Evolutionary conservation across 768 basidiomycete genomes (phyloP).

Genomic region (Lactarius quietus): DNA sequence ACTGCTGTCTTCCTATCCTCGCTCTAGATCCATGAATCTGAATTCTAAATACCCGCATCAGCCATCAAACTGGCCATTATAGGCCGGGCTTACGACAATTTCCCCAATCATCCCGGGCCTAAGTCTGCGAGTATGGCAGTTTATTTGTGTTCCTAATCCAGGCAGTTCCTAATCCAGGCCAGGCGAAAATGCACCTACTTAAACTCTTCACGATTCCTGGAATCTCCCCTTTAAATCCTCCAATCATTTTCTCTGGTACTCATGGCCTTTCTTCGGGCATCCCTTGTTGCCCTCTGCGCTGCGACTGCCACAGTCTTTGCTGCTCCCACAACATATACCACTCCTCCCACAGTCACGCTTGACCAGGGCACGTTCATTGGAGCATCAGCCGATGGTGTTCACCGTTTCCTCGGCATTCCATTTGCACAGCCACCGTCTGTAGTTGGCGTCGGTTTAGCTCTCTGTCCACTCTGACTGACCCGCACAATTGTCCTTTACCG

Average conservation of each 20-base stretch:
- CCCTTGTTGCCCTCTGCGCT: not conserved
- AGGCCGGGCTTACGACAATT: no score
- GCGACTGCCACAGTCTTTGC: not conserved
- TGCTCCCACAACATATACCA: not conserved
- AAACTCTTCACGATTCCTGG: not conserved
- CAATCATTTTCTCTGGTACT: no score
- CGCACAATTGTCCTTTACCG: not conserved
- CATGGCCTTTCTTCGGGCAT: not conserved
- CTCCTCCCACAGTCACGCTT: conserved; percentile 28
- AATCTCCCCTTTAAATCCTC: not conserved
- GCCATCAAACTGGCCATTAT: no score
- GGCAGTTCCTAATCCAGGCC: no score
- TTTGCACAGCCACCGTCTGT: conserved; percentile 40
- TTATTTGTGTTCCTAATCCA: no score
- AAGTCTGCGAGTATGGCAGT: not conserved
- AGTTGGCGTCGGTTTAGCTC: not conserved
- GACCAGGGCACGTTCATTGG: conserved; percentile 34
- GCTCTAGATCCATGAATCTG: no score
- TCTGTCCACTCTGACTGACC: not conserved
- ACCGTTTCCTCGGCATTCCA: conserved; percentile 40
- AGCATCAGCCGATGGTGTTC: conserved; percentile 26
- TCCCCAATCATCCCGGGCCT: no score
- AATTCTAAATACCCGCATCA: no score
- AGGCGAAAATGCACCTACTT: not conserved
- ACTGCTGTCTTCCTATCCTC: no score